phyloP scores from a whole-genome alignment of 2,329 filamentous ascomycete genomes.

The Colletotrichum sp. region DNA sequence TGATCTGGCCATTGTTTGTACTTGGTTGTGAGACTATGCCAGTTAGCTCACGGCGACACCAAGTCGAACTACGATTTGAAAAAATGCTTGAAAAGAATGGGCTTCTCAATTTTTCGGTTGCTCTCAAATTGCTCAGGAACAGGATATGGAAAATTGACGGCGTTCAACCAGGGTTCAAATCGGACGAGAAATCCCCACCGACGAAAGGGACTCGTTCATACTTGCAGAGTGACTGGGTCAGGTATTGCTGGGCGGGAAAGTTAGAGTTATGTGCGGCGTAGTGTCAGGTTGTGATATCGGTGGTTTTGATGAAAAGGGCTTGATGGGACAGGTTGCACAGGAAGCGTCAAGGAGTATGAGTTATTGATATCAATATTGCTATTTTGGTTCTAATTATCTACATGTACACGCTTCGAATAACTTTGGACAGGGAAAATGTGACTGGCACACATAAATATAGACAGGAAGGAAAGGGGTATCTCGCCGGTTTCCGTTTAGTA shows the following conservation, averaged over 20 bases:
- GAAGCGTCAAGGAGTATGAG: background rate
- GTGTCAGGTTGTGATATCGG: background rate
- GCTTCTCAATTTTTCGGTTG: background rate
- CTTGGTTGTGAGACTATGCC: slow-evolving; percentile 5
- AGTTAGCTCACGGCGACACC: background rate
- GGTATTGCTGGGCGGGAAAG: background rate
- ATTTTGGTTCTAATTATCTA: background rate
- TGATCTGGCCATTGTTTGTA: slow-evolving; percentile 14
- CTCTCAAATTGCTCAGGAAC: background rate
- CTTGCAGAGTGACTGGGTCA: background rate
- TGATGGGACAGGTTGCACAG: background rate
- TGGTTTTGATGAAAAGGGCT: background rate
- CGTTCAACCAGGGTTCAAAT: background rate
- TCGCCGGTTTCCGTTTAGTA: background rate
- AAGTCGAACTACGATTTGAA: background rate
- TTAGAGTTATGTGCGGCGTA: background rate
- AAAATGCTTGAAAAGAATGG: slow-evolving; percentile 5
- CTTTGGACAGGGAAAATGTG: background rate
- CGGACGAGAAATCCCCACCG: background rate
- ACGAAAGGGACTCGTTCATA: background rate
- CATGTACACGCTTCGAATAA: background rate
- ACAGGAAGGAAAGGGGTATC: slow-evolving; percentile 15
- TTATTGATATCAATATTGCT: background rate
- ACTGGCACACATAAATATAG: slow-evolving; percentile 9
- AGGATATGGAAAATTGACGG: slow-evolving; percentile 9